phyloP scores from a whole-genome alignment of 495 filamentous ascomycete species.

The Amphirosellinia nigrospora region DNA sequence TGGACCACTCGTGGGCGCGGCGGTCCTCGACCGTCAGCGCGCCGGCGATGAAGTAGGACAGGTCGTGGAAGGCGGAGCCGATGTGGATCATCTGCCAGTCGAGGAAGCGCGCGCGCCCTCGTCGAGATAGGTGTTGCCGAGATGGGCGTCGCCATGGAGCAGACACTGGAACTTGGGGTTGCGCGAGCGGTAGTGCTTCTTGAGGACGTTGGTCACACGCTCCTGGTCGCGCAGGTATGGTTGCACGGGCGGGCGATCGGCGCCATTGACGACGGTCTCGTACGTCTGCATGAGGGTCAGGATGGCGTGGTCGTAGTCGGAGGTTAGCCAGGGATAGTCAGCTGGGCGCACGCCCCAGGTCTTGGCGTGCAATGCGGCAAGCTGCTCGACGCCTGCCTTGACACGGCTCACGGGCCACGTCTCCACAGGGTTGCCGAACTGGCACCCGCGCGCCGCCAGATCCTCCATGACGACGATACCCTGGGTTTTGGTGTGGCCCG shows the following conservation, averaged over 20 bases:
- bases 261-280: conserved; percentile 32
- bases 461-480: conserved; percentile 48
- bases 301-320: conserved; percentile 34
- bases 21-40: conserved; percentile 42
- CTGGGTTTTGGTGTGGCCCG: conserved; percentile 34
- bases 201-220: conserved; percentile 36
- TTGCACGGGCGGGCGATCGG: conserved; percentile 35
- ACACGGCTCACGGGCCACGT: conserved; percentile 34
- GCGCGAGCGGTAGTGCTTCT: conserved; percentile 38
- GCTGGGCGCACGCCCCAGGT: conserved; percentile 41
- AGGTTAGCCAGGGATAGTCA: conserved; percentile 38
- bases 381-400: conserved; percentile 39
- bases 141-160: conserved; percentile 41
- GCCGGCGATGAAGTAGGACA: conserved; percentile 42
- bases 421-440: conserved; percentile 39
- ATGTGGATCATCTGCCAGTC: conserved; percentile 45
- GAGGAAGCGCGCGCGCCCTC: conserved; percentile 40
- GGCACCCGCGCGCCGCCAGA: conserved; percentile 34
- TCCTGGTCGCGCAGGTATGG: conserved; percentile 35
- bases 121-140: conserved; percentile 41
- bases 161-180: conserved; percentile 39
- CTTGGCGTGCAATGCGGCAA: conserved; percentile 43
- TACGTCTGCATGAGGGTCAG: conserved; percentile 33
- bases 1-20: conserved; percentile 38
- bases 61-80: conserved; percentile 44